Percentiles rank a stretch among this genome's conserved stretches.
phyloP scores from a whole-genome alignment of 2,329 filamentous ascomycete species.

The Aspergillus pseudoterreus region DNA sequence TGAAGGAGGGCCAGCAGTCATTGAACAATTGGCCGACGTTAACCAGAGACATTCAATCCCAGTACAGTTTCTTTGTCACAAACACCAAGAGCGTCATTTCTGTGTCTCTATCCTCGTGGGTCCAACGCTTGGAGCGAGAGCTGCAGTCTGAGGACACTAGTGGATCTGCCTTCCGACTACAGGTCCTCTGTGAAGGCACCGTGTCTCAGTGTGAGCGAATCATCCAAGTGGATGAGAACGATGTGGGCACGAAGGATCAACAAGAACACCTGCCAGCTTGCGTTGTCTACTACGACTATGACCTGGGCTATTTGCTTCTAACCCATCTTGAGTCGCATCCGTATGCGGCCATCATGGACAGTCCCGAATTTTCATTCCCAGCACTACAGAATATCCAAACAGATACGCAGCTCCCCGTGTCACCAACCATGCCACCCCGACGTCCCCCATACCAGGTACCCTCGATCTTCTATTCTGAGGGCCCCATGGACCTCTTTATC shows the following conservation, averaged over 20 bases:
- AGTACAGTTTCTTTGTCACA: constrained; percentile 59
- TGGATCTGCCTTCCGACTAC: constrained; percentile 55
- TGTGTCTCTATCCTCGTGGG: constrained; percentile 56
- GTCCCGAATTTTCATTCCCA: constrained; percentile 35
- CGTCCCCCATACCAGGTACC: constrained; percentile 43
- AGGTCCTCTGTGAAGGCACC: constrained; percentile 52
- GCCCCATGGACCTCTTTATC: constrained; percentile 38
- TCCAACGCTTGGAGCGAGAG: constrained; percentile 54
- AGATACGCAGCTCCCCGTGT: constrained; percentile 16
- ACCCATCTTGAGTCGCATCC: constrained; percentile 47
- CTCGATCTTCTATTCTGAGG: constrained; percentile 37
- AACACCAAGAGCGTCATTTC: constrained; percentile 52
- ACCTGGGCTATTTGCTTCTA: constrained; percentile 57
- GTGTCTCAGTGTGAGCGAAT: constrained; percentile 49
- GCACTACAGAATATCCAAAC: constrained; percentile 24
- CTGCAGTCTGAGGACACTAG: constrained; percentile 49
- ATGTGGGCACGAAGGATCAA: constrained; percentile 15
- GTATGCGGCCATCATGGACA: constrained; percentile 51
- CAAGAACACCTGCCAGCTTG: constrained; percentile 43
- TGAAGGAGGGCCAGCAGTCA: constrained; percentile 24
- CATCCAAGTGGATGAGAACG: constrained; percentile 37
- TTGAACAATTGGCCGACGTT: constrained; percentile 50
- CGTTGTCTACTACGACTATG: constrained; percentile 54
- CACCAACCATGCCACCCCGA: constrained; percentile 28
- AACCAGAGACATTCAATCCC: constrained; percentile 52